A percentile compares a stretch with the other conserved stretches of the same genome.
These are phyloP conservation scores for Allomyces arbusculus DNA, from an alignment of 192 early-diverging fungal genomes.

Conservation along the genomic window DNA sequence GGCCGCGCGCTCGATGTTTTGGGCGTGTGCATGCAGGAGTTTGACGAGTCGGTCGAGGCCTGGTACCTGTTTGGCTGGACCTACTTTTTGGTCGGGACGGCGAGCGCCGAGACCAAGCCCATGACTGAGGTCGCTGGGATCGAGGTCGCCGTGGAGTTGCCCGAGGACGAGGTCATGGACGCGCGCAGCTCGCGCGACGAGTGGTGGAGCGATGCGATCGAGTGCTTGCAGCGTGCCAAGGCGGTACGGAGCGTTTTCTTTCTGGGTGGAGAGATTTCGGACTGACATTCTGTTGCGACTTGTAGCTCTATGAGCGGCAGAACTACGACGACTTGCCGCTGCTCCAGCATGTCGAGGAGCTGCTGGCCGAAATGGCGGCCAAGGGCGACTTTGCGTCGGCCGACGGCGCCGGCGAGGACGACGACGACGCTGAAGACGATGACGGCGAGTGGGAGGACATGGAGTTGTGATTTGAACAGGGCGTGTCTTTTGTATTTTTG, in stretches of 20 bases:
- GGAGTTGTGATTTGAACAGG: neutral
- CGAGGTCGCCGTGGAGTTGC: conserved; percentile 29
- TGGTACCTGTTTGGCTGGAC: conserved; percentile 96
- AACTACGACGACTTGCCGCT: conserved; percentile 47
- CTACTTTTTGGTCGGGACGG: conserved; percentile 55
- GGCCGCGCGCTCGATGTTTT: conserved; percentile 60
- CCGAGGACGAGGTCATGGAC: conserved; percentile 11
- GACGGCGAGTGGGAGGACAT: neutral
- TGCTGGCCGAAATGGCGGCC: conserved; percentile 33
- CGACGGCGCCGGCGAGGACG: neutral
- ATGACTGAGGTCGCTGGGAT: conserved; percentile 51
- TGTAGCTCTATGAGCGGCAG: conserved; percentile 33
- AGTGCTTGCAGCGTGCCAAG: conserved; percentile 15
- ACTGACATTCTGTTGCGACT: neutral
- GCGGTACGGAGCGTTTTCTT: too few species aligned
- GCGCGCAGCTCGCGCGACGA: conserved; percentile 4
- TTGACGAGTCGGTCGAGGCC: conserved; percentile 76
- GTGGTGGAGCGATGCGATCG: conserved; percentile 8
- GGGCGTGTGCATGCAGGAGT: conserved; percentile 62
- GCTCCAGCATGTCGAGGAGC: conserved; percentile 44
- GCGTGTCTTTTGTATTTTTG: neutral
- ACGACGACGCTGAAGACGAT: neutral
- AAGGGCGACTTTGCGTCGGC: neutral
- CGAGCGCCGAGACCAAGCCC: conserved; percentile 30
- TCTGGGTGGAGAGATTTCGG: too few species aligned